Percentiles rank a stretch among this genome's conserved stretches.
Conservation (phyloP, 148 eudicot species). For the Rhododendron kiyosumense region DNA sequence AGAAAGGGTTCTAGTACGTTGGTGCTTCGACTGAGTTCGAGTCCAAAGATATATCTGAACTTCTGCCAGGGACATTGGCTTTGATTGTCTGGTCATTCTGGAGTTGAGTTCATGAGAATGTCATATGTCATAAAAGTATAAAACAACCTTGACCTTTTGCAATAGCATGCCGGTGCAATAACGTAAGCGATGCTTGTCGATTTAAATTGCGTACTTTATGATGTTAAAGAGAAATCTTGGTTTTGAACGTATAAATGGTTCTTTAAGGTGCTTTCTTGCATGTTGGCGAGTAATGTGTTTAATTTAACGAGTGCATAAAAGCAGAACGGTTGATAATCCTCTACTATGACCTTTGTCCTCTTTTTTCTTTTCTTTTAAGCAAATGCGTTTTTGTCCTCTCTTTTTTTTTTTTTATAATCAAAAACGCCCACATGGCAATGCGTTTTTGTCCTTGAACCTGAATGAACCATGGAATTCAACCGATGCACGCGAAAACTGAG, state of each 20-base stretch:
- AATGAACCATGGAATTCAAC: neutral
- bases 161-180: too few relatives aligned
- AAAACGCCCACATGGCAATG: too few relatives aligned
- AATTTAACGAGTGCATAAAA: neutral
- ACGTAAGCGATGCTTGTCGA: neutral
- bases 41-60: neutral
- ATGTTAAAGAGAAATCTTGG: neutral
- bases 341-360: neutral
- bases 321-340: neutral
- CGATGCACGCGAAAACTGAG: neutral
- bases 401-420: too few relatives aligned
- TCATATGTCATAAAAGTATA: neutral
- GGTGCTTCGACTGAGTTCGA: neutral
- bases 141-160: neutral
- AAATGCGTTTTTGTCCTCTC: neutral
- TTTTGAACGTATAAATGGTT: neutral
- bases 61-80: neutral
- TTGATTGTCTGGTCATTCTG: neutral
- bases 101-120: neutral
- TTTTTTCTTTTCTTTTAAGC: too few relatives aligned
- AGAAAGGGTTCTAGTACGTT: neutral
- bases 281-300: neutral
- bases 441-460: neutral
- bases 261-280: neutral
- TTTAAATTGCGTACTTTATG: too few relatives aligned